These are phyloP conservation scores for Narthecium ossifragum DNA, from an alignment of 106 monocot genomes.

Conservation along the genomic window DNA sequence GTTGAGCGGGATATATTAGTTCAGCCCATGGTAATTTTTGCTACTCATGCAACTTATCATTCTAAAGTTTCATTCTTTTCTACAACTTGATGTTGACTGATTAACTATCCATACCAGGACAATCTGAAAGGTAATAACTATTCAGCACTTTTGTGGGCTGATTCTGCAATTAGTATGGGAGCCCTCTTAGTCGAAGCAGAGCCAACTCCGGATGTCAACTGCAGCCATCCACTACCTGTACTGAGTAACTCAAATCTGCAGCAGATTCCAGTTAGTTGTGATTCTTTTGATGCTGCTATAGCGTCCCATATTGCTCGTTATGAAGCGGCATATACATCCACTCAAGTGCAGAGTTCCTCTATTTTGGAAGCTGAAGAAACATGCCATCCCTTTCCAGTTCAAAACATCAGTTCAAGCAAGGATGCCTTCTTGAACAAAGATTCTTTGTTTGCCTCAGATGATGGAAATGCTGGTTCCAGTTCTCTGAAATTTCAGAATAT, in stretches of 20 bases:
- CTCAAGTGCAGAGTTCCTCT: constrained; percentile 23
- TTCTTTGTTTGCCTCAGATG: not conserved
- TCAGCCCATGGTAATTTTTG: not conserved
- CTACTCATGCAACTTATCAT: not conserved
- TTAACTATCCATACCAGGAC: too few species aligned
- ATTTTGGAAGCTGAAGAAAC: constrained; percentile 69
- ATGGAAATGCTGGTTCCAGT: not conserved
- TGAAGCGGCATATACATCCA: constrained; percentile 13
- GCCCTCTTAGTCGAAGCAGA: constrained; percentile 40
- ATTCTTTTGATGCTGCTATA: constrained; percentile 76
- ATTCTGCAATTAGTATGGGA: constrained; percentile 51
- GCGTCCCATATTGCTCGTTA: constrained; percentile 31
- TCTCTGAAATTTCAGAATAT: not conserved
- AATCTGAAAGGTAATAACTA: constrained; percentile 13
- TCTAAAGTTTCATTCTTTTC: not conserved
- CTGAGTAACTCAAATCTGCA: constrained; percentile 19
- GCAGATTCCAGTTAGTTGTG: constrained; percentile 28
- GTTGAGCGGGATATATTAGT: constrained; percentile 17
- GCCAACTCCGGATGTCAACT: constrained; percentile 13
- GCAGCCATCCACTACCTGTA: constrained; percentile 4
- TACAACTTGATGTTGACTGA: constrained; percentile 7
- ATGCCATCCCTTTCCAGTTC: constrained; percentile 50
- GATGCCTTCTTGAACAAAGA: not conserved
- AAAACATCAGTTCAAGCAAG: constrained; percentile 16
- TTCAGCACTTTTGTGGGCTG: constrained; percentile 27